Conservation (phyloP, 352 stramenopile genomes). For the Phytophthora cactorum region DNA sequence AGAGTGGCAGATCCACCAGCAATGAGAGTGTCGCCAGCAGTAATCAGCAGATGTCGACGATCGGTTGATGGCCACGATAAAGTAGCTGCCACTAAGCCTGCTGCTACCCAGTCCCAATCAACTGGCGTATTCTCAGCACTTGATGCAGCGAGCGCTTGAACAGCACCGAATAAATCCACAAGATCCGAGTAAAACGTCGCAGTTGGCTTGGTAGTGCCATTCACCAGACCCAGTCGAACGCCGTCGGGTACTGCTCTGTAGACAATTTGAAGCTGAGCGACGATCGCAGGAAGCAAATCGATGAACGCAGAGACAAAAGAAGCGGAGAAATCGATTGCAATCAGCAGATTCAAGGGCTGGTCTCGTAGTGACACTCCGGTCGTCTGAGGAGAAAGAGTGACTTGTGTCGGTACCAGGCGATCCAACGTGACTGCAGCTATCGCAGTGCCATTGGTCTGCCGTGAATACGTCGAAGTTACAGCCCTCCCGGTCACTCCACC, state of each 20-base stretch:
- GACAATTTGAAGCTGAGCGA: conserved; percentile 44
- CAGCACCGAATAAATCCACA: conserved; percentile 25
- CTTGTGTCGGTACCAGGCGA: conserved; percentile 37
- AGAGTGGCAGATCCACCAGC: conserved; percentile 14
- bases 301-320: conserved; percentile 24
- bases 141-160: conserved; percentile 13
- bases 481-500: conserved; percentile 13
- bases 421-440: conserved; percentile 40
- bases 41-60: conserved; percentile 30
- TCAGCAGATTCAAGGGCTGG: conserved; percentile 51
- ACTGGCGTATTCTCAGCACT: neutral
- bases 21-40: conserved; percentile 22
- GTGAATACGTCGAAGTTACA: conserved; percentile 32
- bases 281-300: conserved; percentile 41
- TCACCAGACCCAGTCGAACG: conserved; percentile 43
- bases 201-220: conserved; percentile 10
- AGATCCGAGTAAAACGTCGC: conserved; percentile 30
- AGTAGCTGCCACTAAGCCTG: conserved; percentile 9
- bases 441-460: conserved; percentile 17
- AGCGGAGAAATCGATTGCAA: conserved; percentile 50
- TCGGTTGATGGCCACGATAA: conserved; percentile 38
- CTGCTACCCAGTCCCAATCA: conserved; percentile 30
- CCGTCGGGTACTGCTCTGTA: conserved; percentile 32
- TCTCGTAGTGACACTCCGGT: conserved; percentile 31
- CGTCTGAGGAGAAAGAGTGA: conserved; percentile 36